Percentiles rank a stretch among this genome's conserved stretches.
Evolutionary conservation across 495 filamentous ascomycete species (phyloP).

Genomic region (Rostrohypoxylon terebratum): DNA sequence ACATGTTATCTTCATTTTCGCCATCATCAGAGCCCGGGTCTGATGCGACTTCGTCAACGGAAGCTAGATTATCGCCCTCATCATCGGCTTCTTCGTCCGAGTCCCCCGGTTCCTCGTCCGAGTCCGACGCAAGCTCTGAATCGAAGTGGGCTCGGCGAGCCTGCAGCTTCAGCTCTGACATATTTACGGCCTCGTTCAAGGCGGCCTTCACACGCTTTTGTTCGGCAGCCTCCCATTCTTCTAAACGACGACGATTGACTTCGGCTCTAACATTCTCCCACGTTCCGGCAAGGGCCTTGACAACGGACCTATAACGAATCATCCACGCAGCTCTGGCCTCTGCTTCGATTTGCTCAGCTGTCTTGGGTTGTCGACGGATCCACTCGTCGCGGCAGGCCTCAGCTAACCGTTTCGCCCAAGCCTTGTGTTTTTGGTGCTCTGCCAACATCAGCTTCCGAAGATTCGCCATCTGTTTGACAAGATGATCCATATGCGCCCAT

Average conservation of each 20-base stretch:
- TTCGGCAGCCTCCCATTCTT: slow-evolving; percentile 87
- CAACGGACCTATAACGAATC: slow-evolving; percentile 72
- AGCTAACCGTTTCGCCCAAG: slow-evolving; percentile 73
- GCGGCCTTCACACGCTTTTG: slow-evolving; percentile 83
- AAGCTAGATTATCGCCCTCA: slow-evolving; percentile 65
- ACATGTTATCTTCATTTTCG: slow-evolving; percentile 79
- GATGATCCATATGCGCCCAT: slow-evolving; percentile 86
- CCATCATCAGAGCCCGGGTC: slow-evolving; percentile 8
- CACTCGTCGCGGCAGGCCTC: slow-evolving; percentile 70
- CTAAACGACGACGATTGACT: slow-evolving; percentile 76
- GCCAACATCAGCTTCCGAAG: slow-evolving; percentile 81
- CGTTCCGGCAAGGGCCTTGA: slow-evolving; percentile 75
- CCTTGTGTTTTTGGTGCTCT: slow-evolving; percentile 79
- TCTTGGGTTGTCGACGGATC: slow-evolving; percentile 74
- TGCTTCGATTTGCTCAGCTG: slow-evolving; percentile 72
- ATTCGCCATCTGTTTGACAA: slow-evolving; percentile 81
- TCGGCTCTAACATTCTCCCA: slow-evolving; percentile 84
- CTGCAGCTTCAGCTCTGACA: slow-evolving; percentile 69
- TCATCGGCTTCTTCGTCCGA: slow-evolving; percentile 63
- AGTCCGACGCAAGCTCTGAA: slow-evolving; percentile 65
- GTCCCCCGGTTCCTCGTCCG: slow-evolving; percentile 58
- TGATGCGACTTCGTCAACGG: slow-evolving; percentile 67
- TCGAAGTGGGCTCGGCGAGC: slow-evolving; percentile 60
- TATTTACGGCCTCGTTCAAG: slow-evolving; percentile 83
- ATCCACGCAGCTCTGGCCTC: slow-evolving; percentile 65